phyloP scores from a whole-genome alignment of 495 filamentous ascomycete genomes.

The Baudoinia panamericana region DNA sequence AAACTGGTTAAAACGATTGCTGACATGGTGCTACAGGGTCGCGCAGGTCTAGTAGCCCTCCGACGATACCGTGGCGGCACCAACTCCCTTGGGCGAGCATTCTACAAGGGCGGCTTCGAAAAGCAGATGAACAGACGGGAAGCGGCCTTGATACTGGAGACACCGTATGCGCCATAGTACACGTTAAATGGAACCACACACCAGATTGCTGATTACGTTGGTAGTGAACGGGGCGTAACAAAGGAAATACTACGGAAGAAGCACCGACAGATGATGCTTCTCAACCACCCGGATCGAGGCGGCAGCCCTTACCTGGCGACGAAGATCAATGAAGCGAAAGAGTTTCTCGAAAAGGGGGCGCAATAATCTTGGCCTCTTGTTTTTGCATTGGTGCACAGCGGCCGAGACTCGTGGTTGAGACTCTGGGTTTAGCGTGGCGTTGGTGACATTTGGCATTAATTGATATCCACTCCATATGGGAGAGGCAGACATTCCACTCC shows the following conservation, averaged over 20 bases:
- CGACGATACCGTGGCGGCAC: constrained; percentile 58
- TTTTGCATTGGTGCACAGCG: constrained; percentile 3
- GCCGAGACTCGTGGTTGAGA: constrained; percentile 8
- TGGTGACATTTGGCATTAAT: constrained; percentile 17
- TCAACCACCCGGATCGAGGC: constrained; percentile 95
- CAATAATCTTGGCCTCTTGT: constrained; percentile 8
- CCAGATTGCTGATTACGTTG: constrained; percentile 10
- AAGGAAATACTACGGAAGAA: constrained; percentile 93
- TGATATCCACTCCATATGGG: too few species aligned
- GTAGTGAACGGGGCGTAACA: constrained; percentile 67
- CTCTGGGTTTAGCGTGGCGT: constrained; percentile 26
- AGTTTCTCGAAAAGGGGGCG: constrained; percentile 68
- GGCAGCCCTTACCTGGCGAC: constrained; percentile 93
- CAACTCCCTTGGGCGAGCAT: constrained; percentile 60
- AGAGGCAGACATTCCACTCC: too few species aligned
- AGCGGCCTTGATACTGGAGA: constrained; percentile 79
- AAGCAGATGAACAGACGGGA: constrained; percentile 81
- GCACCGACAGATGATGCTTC: constrained; percentile 88
- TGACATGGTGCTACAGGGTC: constrained; percentile 45
- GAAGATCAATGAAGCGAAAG: constrained; percentile 97
- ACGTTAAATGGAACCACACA: background rate
- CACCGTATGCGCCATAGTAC: constrained; percentile 48
- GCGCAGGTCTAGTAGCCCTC: constrained; percentile 79
- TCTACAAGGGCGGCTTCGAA: constrained; percentile 97
- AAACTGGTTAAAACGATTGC: background rate